phyloP scores from a whole-genome alignment of 495 filamentous ascomycete species.

The Neohortaea acidophila region DNA sequence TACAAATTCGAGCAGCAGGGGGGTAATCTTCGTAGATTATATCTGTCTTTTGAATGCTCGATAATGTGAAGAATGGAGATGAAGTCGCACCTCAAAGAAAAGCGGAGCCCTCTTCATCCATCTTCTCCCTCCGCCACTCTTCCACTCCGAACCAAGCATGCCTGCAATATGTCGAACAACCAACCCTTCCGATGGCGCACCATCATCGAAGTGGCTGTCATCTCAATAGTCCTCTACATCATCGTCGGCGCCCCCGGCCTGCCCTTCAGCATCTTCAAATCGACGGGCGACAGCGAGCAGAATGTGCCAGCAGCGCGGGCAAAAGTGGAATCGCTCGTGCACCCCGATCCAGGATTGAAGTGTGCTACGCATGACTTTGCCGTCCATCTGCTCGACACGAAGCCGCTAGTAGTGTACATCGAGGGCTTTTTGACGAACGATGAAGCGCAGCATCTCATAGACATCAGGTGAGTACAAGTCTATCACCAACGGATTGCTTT shows the following conservation, averaged over 20 bases:
- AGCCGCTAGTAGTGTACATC: conserved; percentile 42
- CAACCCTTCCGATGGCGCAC: conserved; percentile 14
- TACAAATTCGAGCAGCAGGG: too few species aligned
- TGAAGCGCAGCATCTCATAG: conserved; percentile 29
- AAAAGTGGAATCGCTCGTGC: conserved; percentile 10
- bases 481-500: background rate
- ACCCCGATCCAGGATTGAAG: conserved; percentile 5
- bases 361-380: conserved; percentile 29
- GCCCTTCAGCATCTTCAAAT: background rate
- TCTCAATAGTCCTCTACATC: conserved; percentile 11
- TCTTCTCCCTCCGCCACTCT: too few species aligned
- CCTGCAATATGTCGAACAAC: conserved; percentile 1
- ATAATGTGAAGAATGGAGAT: too few species aligned
- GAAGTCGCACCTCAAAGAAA: too few species aligned
- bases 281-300: background rate
- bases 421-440: conserved; percentile 28
- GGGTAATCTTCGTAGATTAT: too few species aligned
- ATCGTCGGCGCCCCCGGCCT: conserved; percentile 11
- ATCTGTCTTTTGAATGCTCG: too few species aligned
- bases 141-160: too few species aligned
- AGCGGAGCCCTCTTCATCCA: too few species aligned
- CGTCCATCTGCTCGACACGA: conserved; percentile 37
- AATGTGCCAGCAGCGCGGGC: conserved; percentile 1
- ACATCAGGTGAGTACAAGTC: conserved; percentile 27
- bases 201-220: conserved; percentile 9